These are phyloP conservation scores for Pyrrhoderma lamaoense DNA, from an alignment of 1,284 basidiomycete species.

Conservation along the genomic window DNA sequence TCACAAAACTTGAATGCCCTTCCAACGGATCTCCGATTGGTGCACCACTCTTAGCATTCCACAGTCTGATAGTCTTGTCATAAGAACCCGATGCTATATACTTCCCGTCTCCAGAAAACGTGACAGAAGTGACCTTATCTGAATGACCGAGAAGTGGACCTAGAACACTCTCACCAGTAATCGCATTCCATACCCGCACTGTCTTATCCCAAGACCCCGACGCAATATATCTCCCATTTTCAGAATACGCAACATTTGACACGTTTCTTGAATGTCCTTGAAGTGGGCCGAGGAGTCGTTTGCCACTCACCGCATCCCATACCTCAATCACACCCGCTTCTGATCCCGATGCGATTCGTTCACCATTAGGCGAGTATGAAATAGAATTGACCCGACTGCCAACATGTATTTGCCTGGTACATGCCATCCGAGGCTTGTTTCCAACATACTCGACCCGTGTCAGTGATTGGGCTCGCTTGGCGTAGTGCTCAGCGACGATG, in stretches of 20 bases:
- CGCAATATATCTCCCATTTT: too few relatives aligned
- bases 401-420: neutral
- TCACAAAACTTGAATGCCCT: neutral
- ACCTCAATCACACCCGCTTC: too few relatives aligned
- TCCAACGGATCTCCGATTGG: neutral
- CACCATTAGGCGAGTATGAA: neutral
- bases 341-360: neutral
- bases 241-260: neutral
- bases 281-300: too few relatives aligned
- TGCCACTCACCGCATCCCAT: neutral
- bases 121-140: too few relatives aligned
- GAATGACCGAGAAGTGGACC: too few relatives aligned
- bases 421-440: neutral
- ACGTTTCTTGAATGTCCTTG: neutral
- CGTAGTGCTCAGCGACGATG: neutral
- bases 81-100: neutral
- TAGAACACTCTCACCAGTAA: too few relatives aligned
- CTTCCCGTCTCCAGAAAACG: too few relatives aligned
- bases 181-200: too few relatives aligned
- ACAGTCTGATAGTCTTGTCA: neutral
- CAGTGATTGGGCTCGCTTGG: neutral
- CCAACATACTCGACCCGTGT: neutral
- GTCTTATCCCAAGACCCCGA: too few relatives aligned
- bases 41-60: neutral
- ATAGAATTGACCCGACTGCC: neutral